Base-by-base conservation (phyloP, 805 yeast genomes). In the Debaryomyces castellii region DNA sequence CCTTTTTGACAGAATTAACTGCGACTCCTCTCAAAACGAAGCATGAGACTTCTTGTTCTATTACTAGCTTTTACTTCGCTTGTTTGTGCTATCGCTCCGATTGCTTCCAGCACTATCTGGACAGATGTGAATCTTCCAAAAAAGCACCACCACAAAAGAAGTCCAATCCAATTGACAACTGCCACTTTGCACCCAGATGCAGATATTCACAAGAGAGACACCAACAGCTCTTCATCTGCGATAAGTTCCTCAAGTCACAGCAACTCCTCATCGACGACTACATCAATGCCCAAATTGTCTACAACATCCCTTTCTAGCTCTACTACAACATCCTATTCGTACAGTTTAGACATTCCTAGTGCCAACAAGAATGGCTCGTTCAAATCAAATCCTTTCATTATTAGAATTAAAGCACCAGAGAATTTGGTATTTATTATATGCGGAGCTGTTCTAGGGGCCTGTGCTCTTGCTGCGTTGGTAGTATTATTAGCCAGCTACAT, bases 391-490 rank as follows among this genome's bases (percentile, higher is more conserved):
- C 78, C 78, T 8, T 71, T 52, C 46, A 56, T 73, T 8, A 42
- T 46, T 6, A 41, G 43, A 17, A 43, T 63, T 5, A 35, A 48
- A 6, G 52, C 66, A 36, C 66, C 71, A 1, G 54, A 59, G 14
- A 71, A 73, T 18, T 55, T 77, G 11, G 71, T 76, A 17, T 76
- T 77, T 55, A 71, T 77, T 27, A 59, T 71, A 3, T 60, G 72
- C 5, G 80, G 78, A 4, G 60, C 65, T 0, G 53, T 71, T 6
- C 40, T 74, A 17, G 60, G 53, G 3, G 34, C 34, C 2, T 30
- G 34, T n/a, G 34, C 34, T 30, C 43, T 55, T 7, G 38, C 49
- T 3, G 20, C 34, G 4, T 14, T 30, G 9, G 47, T 63, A 1
- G 18, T 66, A 7, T 45, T 55, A 2, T 40, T 59, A 5, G 24